Percentiles rank a stretch among this genome's conserved stretches.
Evolutionary conservation across 768 basidiomycete species (phyloP).

Genomic region (Lactarius quietus): DNA sequence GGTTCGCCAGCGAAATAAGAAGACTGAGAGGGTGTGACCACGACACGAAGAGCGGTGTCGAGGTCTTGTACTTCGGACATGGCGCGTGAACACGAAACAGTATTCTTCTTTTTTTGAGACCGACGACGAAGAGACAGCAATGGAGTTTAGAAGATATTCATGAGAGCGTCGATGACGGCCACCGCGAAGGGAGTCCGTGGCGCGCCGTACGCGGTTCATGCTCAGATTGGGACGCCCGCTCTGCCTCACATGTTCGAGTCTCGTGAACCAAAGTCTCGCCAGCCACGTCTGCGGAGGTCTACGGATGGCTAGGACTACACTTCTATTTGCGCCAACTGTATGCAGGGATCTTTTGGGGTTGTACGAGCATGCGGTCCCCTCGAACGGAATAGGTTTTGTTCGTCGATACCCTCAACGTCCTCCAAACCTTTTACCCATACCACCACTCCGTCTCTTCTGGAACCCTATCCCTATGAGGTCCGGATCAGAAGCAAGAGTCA

Average conservation of each 20-base stretch:
- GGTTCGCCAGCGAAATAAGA: constrained; percentile 93
- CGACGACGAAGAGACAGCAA: not conserved
- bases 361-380: not conserved
- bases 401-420: not conserved
- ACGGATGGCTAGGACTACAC: not conserved
- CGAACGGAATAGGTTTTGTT: not conserved
- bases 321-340: not conserved
- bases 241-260: too few species aligned
- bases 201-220: not conserved
- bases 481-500: not conserved
- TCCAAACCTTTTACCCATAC: not conserved
- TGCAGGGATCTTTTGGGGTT: not conserved
- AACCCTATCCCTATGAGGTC: not conserved
- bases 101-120: not conserved
- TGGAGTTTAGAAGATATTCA: not conserved
- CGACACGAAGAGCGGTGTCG: constrained; percentile 48
- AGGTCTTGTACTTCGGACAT: constrained; percentile 20
- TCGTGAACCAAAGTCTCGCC: too few species aligned
- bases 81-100: not conserved
- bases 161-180: not conserved
- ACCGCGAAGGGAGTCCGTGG: not conserved
- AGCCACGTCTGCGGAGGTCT: not conserved
- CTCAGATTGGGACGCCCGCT: not conserved
- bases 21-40: constrained; percentile 75
- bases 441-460: not conserved